Evolutionary conservation across 495 filamentous ascomycete genomes (phyloP).

Genomic region (Bacidia gigantensis): DNA sequence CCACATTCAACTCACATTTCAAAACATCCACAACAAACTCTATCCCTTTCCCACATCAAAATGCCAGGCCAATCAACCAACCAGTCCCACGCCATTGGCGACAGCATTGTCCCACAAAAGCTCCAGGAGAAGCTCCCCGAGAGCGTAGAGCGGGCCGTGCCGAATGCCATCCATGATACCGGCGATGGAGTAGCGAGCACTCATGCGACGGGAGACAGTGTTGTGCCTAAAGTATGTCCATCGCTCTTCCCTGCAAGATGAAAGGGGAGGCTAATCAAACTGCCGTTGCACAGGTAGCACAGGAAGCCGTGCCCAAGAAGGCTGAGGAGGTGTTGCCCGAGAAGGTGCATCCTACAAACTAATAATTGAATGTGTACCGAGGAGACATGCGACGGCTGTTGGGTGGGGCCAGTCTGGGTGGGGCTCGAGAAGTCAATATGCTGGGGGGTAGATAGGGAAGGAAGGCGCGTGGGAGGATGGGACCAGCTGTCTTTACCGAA

Average conservation of each 20-base stretch:
- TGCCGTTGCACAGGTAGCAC: background rate
- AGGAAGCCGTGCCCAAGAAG: constrained; percentile 15
- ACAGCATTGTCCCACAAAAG: constrained; percentile 15
- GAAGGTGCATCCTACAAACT: constrained; percentile 15
- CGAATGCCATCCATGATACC: constrained; percentile 16
- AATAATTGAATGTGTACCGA: too few relatives aligned
- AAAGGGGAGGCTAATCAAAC: background rate
- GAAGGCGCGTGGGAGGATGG: too few relatives aligned
- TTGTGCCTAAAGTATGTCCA: constrained; percentile 9
- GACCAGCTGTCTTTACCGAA: too few relatives aligned
- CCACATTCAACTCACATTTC: background rate
- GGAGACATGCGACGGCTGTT: too few relatives aligned
- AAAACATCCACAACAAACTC: background rate
- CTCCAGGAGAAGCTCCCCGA: constrained; percentile 16
- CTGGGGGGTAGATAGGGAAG: too few relatives aligned
- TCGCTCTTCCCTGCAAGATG: background rate
- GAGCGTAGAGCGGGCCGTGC: constrained; percentile 10
- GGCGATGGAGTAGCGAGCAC: background rate
- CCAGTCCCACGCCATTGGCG: constrained; percentile 16
- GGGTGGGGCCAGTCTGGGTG: too few relatives aligned
- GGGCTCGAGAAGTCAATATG: too few relatives aligned
- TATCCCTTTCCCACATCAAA: background rate
- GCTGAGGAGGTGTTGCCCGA: constrained; percentile 13
- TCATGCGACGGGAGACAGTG: constrained; percentile 10
- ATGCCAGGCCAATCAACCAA: constrained; percentile 6